Evolutionary conservation across 495 filamentous ascomycete genomes (phyloP).

Genomic region (Neurospora sp.): DNA sequence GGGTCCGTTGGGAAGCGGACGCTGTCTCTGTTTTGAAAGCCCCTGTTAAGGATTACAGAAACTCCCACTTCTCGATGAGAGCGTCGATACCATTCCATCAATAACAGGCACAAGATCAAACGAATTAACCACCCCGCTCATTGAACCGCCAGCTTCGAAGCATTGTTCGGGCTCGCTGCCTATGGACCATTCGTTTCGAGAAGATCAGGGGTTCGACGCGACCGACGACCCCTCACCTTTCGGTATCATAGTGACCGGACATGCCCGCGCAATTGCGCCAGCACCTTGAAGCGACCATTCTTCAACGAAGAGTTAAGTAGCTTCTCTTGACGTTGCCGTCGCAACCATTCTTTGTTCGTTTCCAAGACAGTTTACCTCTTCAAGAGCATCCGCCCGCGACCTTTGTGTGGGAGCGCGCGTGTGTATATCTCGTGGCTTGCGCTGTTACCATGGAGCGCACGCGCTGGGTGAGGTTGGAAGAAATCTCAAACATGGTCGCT

Average conservation of each 20-base stretch:
- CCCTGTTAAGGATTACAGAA: neutral
- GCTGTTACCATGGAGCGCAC: neutral
- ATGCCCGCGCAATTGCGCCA: neutral
- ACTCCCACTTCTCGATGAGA: neutral
- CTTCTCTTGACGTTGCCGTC: neutral
- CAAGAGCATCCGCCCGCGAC: neutral
- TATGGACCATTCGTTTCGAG: neutral
- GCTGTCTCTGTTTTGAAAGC: neutral
- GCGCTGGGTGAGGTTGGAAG: neutral
- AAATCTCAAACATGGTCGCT: neutral
- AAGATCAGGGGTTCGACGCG: neutral
- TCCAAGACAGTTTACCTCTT: neutral
- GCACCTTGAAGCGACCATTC: neutral
- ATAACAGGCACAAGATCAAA: neutral
- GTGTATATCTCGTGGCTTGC: neutral
- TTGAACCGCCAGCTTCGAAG: neutral
- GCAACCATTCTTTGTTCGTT: neutral
- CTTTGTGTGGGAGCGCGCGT: neutral
- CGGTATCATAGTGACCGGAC: neutral
- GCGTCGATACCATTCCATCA: neutral
- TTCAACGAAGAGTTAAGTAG: neutral
- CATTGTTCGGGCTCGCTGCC: neutral
- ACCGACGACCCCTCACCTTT: neutral
- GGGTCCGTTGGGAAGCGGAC: neutral
- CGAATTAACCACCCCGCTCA: neutral